These are phyloP conservation scores for Dalbergia cochinchinensis DNA, from an alignment of 306 rosid genomes.

Conservation along the genomic window DNA sequence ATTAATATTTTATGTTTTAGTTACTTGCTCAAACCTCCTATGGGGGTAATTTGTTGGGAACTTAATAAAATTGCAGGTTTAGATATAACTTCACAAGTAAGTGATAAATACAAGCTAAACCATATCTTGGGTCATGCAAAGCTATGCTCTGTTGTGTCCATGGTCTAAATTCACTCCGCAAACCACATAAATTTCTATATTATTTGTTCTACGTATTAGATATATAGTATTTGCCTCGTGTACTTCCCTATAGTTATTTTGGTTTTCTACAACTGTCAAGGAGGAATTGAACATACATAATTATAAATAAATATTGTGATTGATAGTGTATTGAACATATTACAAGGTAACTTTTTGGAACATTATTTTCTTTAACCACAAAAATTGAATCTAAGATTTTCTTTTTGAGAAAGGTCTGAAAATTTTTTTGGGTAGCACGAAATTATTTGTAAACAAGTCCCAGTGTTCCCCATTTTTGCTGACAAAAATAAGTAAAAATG, in stretches of 20 bases:
- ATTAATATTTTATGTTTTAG: too few relatives aligned
- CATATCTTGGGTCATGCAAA: not conserved
- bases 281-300: not conserved
- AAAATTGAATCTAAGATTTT: too few relatives aligned
- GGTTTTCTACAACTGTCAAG: conserved; percentile 17
- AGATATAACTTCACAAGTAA: conserved; percentile 26
- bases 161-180: conserved; percentile 33
- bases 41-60: conserved; percentile 8
- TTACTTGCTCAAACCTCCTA: not conserved
- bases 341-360: too few relatives aligned
- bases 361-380: too few relatives aligned
- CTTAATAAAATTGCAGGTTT: conserved; percentile 4
- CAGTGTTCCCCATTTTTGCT: too few relatives aligned
- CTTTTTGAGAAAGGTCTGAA: too few relatives aligned
- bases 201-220: conserved; percentile 2
- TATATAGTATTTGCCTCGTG: conserved; percentile 7
- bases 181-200: not conserved
- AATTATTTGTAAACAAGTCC: too few relatives aligned
- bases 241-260: not conserved
- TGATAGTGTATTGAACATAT: too few relatives aligned
- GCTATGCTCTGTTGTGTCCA: not conserved
- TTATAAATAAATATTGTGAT: conserved; percentile 12
- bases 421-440: too few relatives aligned
- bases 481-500: too few relatives aligned
- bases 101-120: conserved; percentile 30